These are phyloP conservation scores for Termitomyces sp. DNA, from an alignment of 768 basidiomycete genomes.

Conservation along the genomic window DNA sequence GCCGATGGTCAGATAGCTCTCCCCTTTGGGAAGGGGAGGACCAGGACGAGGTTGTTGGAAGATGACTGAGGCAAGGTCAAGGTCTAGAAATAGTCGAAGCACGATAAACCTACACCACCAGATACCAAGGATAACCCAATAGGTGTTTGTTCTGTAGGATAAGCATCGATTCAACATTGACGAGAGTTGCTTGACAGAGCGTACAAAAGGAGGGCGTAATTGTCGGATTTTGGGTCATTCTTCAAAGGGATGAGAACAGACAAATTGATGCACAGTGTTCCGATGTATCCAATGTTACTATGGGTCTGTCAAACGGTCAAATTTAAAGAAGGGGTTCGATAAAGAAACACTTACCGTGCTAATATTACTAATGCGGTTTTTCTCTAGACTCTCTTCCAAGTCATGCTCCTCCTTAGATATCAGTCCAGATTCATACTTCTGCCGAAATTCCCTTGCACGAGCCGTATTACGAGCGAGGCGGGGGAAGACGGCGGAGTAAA, in stretches of 20 bases:
- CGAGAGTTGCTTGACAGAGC: slow-evolving; percentile 16
- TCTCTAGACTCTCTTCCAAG: slow-evolving; percentile 70
- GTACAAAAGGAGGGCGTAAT: slow-evolving; percentile 67
- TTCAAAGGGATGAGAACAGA: slow-evolving; percentile 61
- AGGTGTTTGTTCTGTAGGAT: slow-evolving; percentile 50
- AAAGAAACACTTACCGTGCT: slow-evolving; percentile 50
- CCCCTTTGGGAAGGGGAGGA: slow-evolving; percentile 69
- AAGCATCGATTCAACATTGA: background rate
- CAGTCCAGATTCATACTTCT: slow-evolving; percentile 53
- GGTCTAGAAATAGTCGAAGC: background rate
- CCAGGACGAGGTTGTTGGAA: slow-evolving; percentile 84
- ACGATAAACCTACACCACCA: slow-evolving; percentile 71
- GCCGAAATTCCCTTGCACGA: slow-evolving; percentile 48
- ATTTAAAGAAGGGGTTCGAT: background rate
- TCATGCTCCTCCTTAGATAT: slow-evolving; percentile 62
- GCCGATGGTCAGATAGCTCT: slow-evolving; percentile 74
- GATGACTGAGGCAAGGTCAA: slow-evolving; percentile 43
- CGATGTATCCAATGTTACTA: slow-evolving; percentile 72
- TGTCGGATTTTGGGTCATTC: slow-evolving; percentile 59
- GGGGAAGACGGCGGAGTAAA: slow-evolving; percentile 75
- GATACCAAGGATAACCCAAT: slow-evolving; percentile 75
- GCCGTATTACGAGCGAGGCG: slow-evolving; percentile 75
- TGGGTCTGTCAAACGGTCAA: slow-evolving; percentile 42
- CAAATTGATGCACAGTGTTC: slow-evolving; percentile 59
- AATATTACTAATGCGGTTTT: slow-evolving; percentile 82